Evolutionary conservation across 495 filamentous ascomycete species (phyloP).

Genomic region (Tuber aestivum): DNA sequence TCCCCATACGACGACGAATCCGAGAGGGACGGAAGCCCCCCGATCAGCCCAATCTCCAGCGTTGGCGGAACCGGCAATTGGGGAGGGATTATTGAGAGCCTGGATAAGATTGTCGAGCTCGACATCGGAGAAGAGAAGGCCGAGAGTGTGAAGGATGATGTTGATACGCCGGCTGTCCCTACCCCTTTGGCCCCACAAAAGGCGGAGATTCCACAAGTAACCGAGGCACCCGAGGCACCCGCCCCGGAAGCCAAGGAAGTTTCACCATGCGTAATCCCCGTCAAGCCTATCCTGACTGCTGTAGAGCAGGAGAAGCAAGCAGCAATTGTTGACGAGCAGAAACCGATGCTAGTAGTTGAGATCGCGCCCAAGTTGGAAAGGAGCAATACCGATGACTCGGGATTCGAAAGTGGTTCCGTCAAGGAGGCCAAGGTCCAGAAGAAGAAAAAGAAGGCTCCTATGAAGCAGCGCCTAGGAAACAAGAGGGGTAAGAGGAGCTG

Average conservation of each 20-base stretch:
- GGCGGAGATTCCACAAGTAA: constrained; percentile 9
- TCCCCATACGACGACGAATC: constrained; percentile 32
- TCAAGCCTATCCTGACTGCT: constrained; percentile 1
- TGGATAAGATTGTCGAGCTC: constrained; percentile 27
- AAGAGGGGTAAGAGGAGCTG: constrained; percentile 29
- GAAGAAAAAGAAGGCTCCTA: constrained; percentile 34
- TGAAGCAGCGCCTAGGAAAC: constrained; percentile 34
- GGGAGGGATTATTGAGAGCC: constrained; percentile 19
- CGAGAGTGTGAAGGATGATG: constrained; percentile 12
- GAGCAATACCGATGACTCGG: not conserved
- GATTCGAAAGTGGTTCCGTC: constrained; percentile 8
- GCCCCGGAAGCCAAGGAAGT: not conserved
- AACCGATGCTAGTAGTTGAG: constrained; percentile 6
- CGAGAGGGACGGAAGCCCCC: constrained; percentile 23
- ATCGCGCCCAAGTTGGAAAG: constrained; percentile 12
- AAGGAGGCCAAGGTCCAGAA: constrained; percentile 25
- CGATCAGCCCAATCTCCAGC: constrained; percentile 31
- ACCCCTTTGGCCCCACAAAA: constrained; percentile 5
- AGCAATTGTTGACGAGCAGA: constrained; percentile 6
- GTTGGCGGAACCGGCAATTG: constrained; percentile 30
- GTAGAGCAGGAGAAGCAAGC: constrained; percentile 7
- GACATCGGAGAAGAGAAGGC: constrained; percentile 18
- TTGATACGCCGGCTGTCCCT: constrained; percentile 5
- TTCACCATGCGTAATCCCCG: not conserved
- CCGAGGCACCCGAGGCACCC: not conserved